phyloP scores from a whole-genome alignment of 1,284 basidiomycete genomes.

The Trichosporon ovoides region DNA sequence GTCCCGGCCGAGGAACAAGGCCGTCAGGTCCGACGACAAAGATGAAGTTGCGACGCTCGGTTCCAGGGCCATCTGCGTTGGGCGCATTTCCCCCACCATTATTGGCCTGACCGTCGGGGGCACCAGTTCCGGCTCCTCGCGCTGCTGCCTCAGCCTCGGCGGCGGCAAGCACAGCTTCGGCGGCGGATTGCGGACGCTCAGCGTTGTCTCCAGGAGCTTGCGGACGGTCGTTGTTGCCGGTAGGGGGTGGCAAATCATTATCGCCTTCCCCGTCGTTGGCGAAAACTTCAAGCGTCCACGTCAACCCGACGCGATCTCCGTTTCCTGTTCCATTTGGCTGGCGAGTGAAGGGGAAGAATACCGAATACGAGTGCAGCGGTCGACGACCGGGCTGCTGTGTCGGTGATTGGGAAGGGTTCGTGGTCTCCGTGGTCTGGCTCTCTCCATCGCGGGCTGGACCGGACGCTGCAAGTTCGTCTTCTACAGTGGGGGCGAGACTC shows the following conservation, averaged over 20 bases:
- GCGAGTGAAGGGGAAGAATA: conserved; percentile 7
- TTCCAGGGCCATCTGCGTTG: background rate
- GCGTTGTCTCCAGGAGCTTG: background rate
- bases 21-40: conserved; percentile 18
- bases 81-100: no score
- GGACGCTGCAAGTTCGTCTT: background rate
- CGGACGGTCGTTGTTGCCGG: background rate
- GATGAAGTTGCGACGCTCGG: conserved; percentile 6
- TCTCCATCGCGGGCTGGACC: background rate
- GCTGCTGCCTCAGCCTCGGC: conserved; percentile 1
- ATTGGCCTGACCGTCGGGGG: no score
- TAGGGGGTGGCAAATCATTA: background rate
- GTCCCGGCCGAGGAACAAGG: background rate
- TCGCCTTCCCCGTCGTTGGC: conserved; percentile 13
- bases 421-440: background rate
- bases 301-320: conserved; percentile 10
- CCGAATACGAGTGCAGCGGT: conserved; percentile 6
- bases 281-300: conserved; percentile 20
- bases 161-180: background rate
- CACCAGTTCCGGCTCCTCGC: background rate
- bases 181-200: background rate
- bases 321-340: background rate
- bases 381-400: conserved; percentile 2
- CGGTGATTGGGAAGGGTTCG: background rate
- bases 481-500: background rate